Conservation (phyloP, 1,139 yeast species). For the Yamadazyma atlantica region DNA sequence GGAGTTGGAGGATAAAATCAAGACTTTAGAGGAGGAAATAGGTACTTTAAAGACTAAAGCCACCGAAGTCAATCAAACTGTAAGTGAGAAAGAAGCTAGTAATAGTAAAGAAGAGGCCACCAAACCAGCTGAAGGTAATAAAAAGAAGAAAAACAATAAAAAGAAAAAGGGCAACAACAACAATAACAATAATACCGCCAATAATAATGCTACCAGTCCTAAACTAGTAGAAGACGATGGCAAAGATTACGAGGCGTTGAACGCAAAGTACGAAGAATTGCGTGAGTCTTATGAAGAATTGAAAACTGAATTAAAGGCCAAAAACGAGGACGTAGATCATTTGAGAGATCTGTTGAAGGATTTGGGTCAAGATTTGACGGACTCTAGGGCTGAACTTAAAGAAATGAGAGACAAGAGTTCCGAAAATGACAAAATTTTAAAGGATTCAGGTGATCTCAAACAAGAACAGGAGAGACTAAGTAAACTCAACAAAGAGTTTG, state of each 20-base stretch:
- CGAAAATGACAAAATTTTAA: slow-evolving; percentile 7
- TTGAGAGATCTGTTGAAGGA: slow-evolving; percentile 71
- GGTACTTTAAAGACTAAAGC: slow-evolving; percentile 8
- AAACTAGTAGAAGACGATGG: background rate
- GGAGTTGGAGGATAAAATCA: slow-evolving; percentile 8
- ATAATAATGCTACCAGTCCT: background rate
- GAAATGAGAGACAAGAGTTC: slow-evolving; percentile 15
- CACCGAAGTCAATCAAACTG: background rate
- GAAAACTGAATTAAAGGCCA: slow-evolving; percentile 24
- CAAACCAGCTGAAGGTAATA: slow-evolving; percentile 2
- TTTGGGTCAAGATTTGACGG: slow-evolving; percentile 75
- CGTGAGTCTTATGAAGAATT: slow-evolving; percentile 14
- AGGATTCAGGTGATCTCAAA: slow-evolving; percentile 8
- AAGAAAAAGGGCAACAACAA: slow-evolving; percentile 11
- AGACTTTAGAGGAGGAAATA: slow-evolving; percentile 8
- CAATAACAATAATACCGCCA: background rate
- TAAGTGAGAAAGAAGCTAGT: background rate
- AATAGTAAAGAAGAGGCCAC: background rate
- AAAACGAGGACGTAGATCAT: slow-evolving; percentile 53
- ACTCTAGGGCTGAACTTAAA: slow-evolving; percentile 44
- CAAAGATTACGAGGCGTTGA: slow-evolving; percentile 7
- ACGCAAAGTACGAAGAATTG: slow-evolving; percentile 19
- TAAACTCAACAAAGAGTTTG: slow-evolving; percentile 6
- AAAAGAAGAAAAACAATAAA: slow-evolving; percentile 16
- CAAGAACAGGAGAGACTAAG: background rate